Evolutionary conservation across 441 rosid genomes (phyloP), one percentile per base, ranked within the genome.

Genomic region (Cnidoscolus chayamansa): DNA sequence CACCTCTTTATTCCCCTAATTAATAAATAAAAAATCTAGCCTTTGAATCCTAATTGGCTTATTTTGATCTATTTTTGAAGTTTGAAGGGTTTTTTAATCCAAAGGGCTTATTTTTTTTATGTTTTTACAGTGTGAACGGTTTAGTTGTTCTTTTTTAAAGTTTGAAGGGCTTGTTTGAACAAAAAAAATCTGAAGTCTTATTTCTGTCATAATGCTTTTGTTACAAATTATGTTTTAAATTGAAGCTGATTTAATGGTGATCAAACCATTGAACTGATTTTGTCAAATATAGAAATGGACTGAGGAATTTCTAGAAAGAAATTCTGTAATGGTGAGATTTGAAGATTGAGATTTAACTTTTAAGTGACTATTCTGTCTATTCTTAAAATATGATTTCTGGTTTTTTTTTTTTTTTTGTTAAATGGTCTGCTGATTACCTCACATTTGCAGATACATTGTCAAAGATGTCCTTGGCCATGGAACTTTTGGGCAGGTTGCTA

Each of bases 401-500:
- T 4, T 4, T 61, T 35, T 59, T 56, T 59, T 63, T 25, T 25
- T 25, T 25, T 25, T 25, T 25, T 25, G 25, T 25, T 25, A 25
- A 25, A 51, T 67, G 30, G 45, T 50, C 11, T 19, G 2, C 30
- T 65, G 51, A 63, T 72, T 20, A 62, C 17, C 17, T 57, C 20
- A 73, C 40, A 66, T 80, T 73, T 81, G 78, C 88, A 96, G 99
- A 82, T 94, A 96, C 81, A 75, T 94, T 69, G 98, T 96, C 86
- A 93, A 94, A 86, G 99, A 96, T 83, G 91, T 93, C 76, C 99
- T 96, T 79, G 99, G 99, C 79, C 99, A 96, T 77, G 99, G 99
- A 74, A 96, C 98, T 70, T 96, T 96, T 78, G 99, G 99, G 65
- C 99, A 96, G 84, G 99, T 96, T 87, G 98, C 96, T 57, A 96